Base-by-base conservation (phyloP, 148 eudicot genomes). In the Limonium bicolor region DNA sequence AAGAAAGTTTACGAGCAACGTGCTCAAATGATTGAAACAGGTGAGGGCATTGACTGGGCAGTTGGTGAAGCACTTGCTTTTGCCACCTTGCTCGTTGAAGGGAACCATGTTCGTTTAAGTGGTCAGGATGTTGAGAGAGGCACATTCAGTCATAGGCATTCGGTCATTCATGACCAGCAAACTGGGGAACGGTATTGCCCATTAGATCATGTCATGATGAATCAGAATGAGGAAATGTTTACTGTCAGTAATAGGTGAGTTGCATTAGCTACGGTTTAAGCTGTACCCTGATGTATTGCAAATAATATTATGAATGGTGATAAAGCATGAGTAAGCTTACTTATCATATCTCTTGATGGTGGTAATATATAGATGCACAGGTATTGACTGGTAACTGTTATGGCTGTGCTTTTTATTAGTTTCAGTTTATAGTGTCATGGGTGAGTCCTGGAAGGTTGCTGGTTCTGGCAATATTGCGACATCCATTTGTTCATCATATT, bases 91-190 rank as follows among this genome's bases (percentile, higher is more conserved):
- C 68, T 81, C 28, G 73, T 68, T 0, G 93, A 81, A 53, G 93
- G 93, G 41, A 81, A 81, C 63, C 93, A 81, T 60, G 93, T 81
- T 24, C 65, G 93, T 36, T 59, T 81, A 55, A 81, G 93, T 40
- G 87, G 87, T 44, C 87, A 79, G 58, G 87, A 79, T 53, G 87
- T 79, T 14, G 87, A 79, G 69, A 73, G 93, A 55, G 93, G 93
- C 49, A 81, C 93, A 17, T 81, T 81, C 45, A 77, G 93, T 70
- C 93, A 81, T 57, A 58, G 93, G 43, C 93, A 81, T 65, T 33
- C 93, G 48, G 73, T 81, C 14, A 29, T 81, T 38, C 93, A 81
- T 52, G 93, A 81, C 42, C 93, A 81, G 58, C 81, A 77, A 59
- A 77, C 78, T 23, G 93, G 85, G 28, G 74, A 65, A 38, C 26